Conservation (phyloP, 2,329 filamentous ascomycete species). For the Pezicula carpinea region DNA sequence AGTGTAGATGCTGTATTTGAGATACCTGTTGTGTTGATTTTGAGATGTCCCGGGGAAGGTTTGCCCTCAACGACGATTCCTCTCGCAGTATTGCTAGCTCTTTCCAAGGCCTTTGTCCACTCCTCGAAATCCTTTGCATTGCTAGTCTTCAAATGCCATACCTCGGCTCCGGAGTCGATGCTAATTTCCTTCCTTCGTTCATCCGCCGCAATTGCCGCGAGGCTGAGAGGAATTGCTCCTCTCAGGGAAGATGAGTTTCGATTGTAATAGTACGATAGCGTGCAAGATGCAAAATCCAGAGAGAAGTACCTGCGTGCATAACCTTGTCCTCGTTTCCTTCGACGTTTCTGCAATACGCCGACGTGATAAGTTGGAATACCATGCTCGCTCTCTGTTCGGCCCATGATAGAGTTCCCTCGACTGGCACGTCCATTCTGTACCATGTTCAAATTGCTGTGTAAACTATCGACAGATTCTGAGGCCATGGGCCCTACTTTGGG, state of each 20-base stretch:
- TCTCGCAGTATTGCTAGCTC: slow-evolving; percentile 64
- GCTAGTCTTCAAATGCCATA: slow-evolving; percentile 87
- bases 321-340: slow-evolving; percentile 89
- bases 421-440: slow-evolving; percentile 20
- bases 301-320: slow-evolving; percentile 94
- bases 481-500: slow-evolving; percentile 40
- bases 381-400: slow-evolving; percentile 44
- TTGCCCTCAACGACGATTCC: slow-evolving; percentile 38
- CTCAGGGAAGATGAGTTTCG: slow-evolving; percentile 87
- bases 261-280: slow-evolving; percentile 93
- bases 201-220: slow-evolving; percentile 88
- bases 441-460: slow-evolving; percentile 44
- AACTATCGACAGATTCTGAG: slow-evolving; percentile 55
- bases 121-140: slow-evolving; percentile 81
- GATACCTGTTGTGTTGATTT: slow-evolving; percentile 27
- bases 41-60: slow-evolving; percentile 25
- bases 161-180: slow-evolving; percentile 92
- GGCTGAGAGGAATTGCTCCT: slow-evolving; percentile 84
- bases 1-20: slow-evolving; percentile 20
- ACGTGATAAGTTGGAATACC: slow-evolving; percentile 63
- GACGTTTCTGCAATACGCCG: slow-evolving; percentile 81
- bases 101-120: slow-evolving; percentile 83
- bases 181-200: slow-evolving; percentile 87
- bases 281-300: slow-evolving; percentile 88
- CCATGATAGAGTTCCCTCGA: slow-evolving; percentile 45